phyloP scores from a whole-genome alignment of 805 yeast genomes.

The Candida easanensis region DNA sequence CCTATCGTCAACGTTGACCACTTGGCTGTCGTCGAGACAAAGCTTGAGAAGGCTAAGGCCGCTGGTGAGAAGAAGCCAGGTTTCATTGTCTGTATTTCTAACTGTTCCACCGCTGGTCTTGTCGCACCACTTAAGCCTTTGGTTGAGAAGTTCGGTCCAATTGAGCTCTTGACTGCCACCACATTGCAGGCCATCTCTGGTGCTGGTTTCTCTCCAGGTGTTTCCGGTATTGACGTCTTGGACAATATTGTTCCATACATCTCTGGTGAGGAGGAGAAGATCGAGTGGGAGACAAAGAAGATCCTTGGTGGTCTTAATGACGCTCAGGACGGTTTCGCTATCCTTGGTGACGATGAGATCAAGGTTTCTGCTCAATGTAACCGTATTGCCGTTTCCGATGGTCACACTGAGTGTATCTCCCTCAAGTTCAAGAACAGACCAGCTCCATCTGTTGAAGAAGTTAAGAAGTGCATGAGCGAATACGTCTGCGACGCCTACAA shows the following conservation, averaged over 20 bases:
- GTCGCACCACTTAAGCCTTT: conserved; percentile 97
- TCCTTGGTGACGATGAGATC: conserved; percentile 65
- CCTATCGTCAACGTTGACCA: conserved; percentile 96
- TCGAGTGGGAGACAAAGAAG: conserved; percentile 97
- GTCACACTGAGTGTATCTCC: conserved; percentile 95
- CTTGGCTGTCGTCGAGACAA: conserved; percentile 64
- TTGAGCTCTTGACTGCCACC: conserved; percentile 81
- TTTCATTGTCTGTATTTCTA: conserved; percentile 89
- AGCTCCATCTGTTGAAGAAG: conserved; percentile 80
- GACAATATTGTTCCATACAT: conserved; percentile 95
- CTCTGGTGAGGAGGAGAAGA: conserved; percentile 96
- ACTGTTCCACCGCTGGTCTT: conserved; percentile 97
- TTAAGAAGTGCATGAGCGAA: conserved; percentile 65
- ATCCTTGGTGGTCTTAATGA: conserved; percentile 67
- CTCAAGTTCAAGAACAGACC: conserved; percentile 78
- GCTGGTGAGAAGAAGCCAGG: conserved; percentile 65
- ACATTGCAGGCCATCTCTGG: conserved; percentile 98
- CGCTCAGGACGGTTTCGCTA: conserved; percentile 52
- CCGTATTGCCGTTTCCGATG: conserved; percentile 95
- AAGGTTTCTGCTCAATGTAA: conserved; percentile 95
- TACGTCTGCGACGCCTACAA: conserved; percentile 81
- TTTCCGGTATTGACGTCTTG: conserved; percentile 88
- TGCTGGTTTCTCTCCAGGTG: conserved; percentile 98
- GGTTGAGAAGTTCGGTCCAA: conserved; percentile 85
- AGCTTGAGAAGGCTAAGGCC: conserved; percentile 51